Conservation (phyloP, 2,329 filamentous ascomycete species). For the Aspergillus flavus region DNA sequence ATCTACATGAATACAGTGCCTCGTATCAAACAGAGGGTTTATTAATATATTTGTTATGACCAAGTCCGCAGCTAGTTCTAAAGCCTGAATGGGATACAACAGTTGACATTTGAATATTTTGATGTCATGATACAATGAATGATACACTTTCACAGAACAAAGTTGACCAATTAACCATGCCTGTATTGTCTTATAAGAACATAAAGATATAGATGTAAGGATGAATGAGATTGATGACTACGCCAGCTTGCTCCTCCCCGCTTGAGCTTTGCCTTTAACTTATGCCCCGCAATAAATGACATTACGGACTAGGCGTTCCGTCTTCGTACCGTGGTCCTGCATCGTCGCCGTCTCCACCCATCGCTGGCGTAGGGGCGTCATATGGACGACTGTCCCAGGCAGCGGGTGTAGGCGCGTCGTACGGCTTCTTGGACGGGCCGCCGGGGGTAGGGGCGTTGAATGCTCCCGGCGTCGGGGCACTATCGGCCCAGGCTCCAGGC, state of each 20-base stretch:
- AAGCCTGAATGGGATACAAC: background rate
- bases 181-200: slow-evolving; percentile 19
- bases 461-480: slow-evolving; percentile 50
- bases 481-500: slow-evolving; percentile 48
- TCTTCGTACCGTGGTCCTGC: slow-evolving; percentile 48
- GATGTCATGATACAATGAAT: slow-evolving; percentile 5
- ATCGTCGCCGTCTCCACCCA: slow-evolving; percentile 39
- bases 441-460: slow-evolving; percentile 49
- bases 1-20: background rate
- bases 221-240: background rate
- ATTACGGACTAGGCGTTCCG: slow-evolving; percentile 45
- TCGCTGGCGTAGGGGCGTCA: slow-evolving; percentile 54
- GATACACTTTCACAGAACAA: slow-evolving; percentile 4
- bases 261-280: background rate
- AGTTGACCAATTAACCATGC: slow-evolving; percentile 7
- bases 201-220: slow-evolving; percentile 11
- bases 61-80: background rate
- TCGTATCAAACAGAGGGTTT: background rate
- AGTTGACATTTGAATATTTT: background rate
- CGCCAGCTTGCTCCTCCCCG: background rate
- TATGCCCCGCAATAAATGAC: background rate
- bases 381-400: slow-evolving; percentile 36
- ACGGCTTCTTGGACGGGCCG: slow-evolving; percentile 28
- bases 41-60: background rate
- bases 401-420: slow-evolving; percentile 46